Percentiles rank a stretch among this genome's conserved stretches.
phyloP scores from a whole-genome alignment of 2,329 filamentous ascomycete species.

The Aspergillus spinulosporus region DNA sequence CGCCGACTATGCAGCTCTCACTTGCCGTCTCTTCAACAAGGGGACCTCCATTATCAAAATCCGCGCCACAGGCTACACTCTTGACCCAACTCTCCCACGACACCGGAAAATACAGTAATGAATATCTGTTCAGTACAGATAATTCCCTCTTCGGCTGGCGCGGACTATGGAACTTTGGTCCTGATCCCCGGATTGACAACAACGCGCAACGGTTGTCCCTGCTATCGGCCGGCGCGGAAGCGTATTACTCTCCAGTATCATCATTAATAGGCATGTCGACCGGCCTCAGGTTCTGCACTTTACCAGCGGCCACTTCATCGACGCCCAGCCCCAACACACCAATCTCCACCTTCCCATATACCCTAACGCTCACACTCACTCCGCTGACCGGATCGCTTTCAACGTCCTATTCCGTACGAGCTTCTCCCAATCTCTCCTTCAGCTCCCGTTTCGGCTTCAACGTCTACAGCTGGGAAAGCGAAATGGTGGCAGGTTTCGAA shows the following conservation, averaged over 20 bases:
- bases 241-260: slow-evolving; percentile 94
- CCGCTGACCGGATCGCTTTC: slow-evolving; percentile 92
- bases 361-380: slow-evolving; percentile 88
- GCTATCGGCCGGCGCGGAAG: slow-evolving; percentile 86
- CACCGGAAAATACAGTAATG: slow-evolving; percentile 79
- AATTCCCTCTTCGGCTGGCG: slow-evolving; percentile 83
- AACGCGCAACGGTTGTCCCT: slow-evolving; percentile 68
- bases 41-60: slow-evolving; percentile 44
- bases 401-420: slow-evolving; percentile 87
- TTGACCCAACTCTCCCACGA: slow-evolving; percentile 64
- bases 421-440: slow-evolving; percentile 76
- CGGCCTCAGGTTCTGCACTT: slow-evolving; percentile 83
- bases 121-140: slow-evolving; percentile 90
- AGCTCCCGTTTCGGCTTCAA: slow-evolving; percentile 96
- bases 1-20: slow-evolving; percentile 74
- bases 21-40: slow-evolving; percentile 58
- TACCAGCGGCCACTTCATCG: slow-evolving; percentile 57
- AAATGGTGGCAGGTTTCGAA: slow-evolving; percentile 88
- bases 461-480: slow-evolving; percentile 95
- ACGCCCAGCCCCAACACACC: slow-evolving; percentile 30
- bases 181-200: slow-evolving; percentile 50
- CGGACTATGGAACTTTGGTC: slow-evolving; percentile 92
- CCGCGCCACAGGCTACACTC: slow-evolving; percentile 47
- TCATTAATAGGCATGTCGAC: slow-evolving; percentile 91
- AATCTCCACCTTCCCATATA: slow-evolving; percentile 79